phyloP scores from a whole-genome alignment of 352 stramenopile species.

The Blastocystis hominis region DNA sequence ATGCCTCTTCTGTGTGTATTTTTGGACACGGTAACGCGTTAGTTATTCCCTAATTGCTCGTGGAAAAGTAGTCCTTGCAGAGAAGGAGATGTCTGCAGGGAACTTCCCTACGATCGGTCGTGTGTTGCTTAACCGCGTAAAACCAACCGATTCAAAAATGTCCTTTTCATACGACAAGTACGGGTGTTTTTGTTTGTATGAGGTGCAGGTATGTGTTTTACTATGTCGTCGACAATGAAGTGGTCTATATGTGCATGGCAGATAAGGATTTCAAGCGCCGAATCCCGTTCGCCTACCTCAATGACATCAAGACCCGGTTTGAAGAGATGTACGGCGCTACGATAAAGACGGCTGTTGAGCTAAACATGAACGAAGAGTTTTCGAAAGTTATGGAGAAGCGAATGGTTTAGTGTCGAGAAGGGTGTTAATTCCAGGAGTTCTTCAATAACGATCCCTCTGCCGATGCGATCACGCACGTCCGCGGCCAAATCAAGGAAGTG shows the following conservation, averaged over 20 bases:
- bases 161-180: constrained; percentile 58
- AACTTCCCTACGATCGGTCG: constrained; percentile 58
- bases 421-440: constrained; percentile 10
- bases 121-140: constrained; percentile 55
- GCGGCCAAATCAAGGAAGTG: constrained; percentile 58
- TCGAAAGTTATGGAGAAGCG: constrained; percentile 58
- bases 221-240: constrained; percentile 53
- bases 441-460: constrained; percentile 55
- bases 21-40: background rate
- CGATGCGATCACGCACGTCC: constrained; percentile 56
- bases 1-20: constrained; percentile 52
- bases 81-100: constrained; percentile 44
- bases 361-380: constrained; percentile 58
- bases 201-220: constrained; percentile 54
- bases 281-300: constrained; percentile 57
- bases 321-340: constrained; percentile 54
- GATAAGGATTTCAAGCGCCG: constrained; percentile 56
- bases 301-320: constrained; percentile 58
- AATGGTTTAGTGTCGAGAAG: constrained; percentile 2
- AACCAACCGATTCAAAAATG: constrained; percentile 58
- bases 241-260: constrained; percentile 59
- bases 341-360: constrained; percentile 54
- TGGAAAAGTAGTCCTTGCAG: constrained; percentile 57
- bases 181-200: background rate
- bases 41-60: constrained; percentile 59